Evolutionary conservation across 2,329 filamentous ascomycete species (phyloP).

Genomic region (Calonectria pseudoreteaudii): DNA sequence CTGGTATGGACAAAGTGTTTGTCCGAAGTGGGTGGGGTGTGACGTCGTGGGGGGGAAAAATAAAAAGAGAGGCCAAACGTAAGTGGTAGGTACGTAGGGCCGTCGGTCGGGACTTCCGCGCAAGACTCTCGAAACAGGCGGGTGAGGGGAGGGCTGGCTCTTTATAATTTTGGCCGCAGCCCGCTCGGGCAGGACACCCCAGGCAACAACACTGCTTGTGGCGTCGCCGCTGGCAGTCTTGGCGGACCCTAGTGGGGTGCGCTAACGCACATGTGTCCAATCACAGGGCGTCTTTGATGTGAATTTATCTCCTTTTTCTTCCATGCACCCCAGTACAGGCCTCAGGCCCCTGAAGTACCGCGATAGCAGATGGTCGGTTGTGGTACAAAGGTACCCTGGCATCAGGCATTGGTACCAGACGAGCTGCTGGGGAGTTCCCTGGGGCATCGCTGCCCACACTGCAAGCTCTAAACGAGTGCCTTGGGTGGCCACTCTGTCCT

Average conservation of each 20-base stretch:
- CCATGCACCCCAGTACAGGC: constrained; percentile 47
- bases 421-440: constrained; percentile 15
- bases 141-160: constrained; percentile 65
- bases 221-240: constrained; percentile 55
- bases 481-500: constrained; percentile 35
- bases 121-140: constrained; percentile 61
- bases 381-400: constrained; percentile 34
- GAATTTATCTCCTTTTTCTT: constrained; percentile 55
- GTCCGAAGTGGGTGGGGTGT: constrained; percentile 47
- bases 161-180: constrained; percentile 66
- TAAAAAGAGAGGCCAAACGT: constrained; percentile 59
- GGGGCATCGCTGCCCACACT: constrained; percentile 5
- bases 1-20: constrained; percentile 36
- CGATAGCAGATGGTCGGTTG: constrained; percentile 45
- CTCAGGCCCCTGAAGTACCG: constrained; percentile 55
- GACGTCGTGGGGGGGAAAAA: constrained; percentile 46
- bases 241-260: constrained; percentile 50
- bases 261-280: constrained; percentile 53
- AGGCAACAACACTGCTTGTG: constrained; percentile 59
- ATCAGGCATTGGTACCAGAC: constrained; percentile 12
- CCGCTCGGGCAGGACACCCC: constrained; percentile 53
- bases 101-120: constrained; percentile 68
- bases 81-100: constrained; percentile 63
- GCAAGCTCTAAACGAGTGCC: constrained; percentile 23
- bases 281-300: constrained; percentile 45